These are phyloP conservation scores for Oryza meridionalis DNA, from an alignment of 176 grass and related monocot genomes.

Conservation along the genomic window DNA sequence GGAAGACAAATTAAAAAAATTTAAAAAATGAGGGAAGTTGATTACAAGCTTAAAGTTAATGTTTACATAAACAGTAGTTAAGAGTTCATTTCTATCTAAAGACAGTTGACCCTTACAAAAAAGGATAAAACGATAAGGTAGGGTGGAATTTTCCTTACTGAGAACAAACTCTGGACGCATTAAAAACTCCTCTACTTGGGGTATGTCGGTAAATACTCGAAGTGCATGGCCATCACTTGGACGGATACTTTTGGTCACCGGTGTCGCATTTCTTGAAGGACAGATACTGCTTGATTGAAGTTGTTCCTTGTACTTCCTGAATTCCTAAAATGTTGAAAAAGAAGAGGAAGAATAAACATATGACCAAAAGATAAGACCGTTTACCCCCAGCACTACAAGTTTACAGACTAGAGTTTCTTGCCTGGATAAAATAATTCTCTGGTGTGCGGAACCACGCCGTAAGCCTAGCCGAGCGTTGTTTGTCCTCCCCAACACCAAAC, in stretches of 20 bases:
- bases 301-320: constrained; percentile 68
- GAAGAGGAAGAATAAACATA: constrained; percentile 25
- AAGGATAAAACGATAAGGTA: neutral
- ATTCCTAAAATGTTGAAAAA: constrained; percentile 57
- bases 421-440: constrained; percentile 93
- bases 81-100: constrained; percentile 18
- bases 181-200: constrained; percentile 90
- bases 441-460: constrained; percentile 98
- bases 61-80: neutral
- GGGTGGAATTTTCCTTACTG: constrained; percentile 57
- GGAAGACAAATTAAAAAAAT: neutral
- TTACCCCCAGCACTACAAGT: too few relatives aligned
- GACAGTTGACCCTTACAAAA: neutral
- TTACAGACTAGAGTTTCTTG: neutral
- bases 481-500: constrained; percentile 81
- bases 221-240: constrained; percentile 62
- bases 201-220: constrained; percentile 84
- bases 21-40: too few relatives aligned
- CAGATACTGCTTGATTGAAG: constrained; percentile 62
- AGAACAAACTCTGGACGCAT: constrained; percentile 86
- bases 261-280: constrained; percentile 27
- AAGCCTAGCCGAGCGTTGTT: constrained; percentile 93
- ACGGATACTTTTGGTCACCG: constrained; percentile 50
- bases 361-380: constrained; percentile 18
- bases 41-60: neutral